phyloP scores from a whole-genome alignment of 129 eudicot species.

The Centrapalus pauciflorus region DNA sequence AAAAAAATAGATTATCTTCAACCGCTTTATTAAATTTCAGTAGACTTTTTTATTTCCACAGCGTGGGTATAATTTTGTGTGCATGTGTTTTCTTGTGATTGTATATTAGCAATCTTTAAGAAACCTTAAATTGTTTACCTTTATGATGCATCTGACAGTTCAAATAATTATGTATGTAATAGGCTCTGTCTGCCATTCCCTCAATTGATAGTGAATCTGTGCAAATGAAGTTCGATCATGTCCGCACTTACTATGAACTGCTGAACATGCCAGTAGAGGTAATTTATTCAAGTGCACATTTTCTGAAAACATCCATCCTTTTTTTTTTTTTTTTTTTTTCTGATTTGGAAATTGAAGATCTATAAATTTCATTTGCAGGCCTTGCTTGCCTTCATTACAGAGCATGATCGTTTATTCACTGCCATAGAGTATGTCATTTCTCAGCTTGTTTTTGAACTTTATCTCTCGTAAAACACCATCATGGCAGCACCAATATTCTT shows the following conservation, averaged over 20 bases:
- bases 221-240: conserved; percentile 73
- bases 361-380: conserved; percentile 53
- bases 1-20: not conserved
- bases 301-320: not conserved
- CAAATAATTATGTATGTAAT: conserved; percentile 3
- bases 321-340: too few species aligned
- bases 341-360: not conserved
- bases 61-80: not conserved
- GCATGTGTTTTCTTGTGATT: not conserved
- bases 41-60: too few species aligned
- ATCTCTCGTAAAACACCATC: not conserved
- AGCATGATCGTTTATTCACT: conserved; percentile 70
- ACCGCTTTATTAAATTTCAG: too few species aligned
- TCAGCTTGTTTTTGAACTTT: not conserved
- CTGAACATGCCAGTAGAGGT: conserved; percentile 99
- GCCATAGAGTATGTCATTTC: conserved; percentile 60
- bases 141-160: conserved; percentile 5
- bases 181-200: conserved; percentile 94
- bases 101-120: not conserved
- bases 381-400: conserved; percentile 80
- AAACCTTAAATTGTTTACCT: not conserved
- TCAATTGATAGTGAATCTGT: conserved; percentile 83
- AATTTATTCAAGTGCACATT: conserved; percentile 9
- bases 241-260: conserved; percentile 84
- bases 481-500: too few species aligned